These are phyloP conservation scores for Calonectria pauciramosa DNA, from an alignment of 2,329 filamentous ascomycete species.

Conservation along the genomic window DNA sequence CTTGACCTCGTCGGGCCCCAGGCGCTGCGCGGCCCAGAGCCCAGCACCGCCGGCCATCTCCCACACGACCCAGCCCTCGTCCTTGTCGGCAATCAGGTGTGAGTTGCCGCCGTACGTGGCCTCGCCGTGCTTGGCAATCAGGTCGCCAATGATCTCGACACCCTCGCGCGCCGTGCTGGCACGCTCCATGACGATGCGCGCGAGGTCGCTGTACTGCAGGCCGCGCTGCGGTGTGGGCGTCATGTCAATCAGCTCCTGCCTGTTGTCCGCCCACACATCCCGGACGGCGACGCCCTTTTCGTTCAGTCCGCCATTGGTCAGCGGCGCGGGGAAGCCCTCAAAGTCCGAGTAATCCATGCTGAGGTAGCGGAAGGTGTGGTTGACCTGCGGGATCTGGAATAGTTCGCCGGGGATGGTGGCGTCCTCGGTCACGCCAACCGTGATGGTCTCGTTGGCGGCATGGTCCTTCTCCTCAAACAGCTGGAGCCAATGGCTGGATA, in stretches of 20 bases:
- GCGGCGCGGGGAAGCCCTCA: slow-evolving; percentile 38
- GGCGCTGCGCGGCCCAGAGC: slow-evolving; percentile 41
- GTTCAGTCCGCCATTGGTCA: slow-evolving; percentile 41
- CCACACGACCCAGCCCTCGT: slow-evolving; percentile 43
- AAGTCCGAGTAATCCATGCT: slow-evolving; percentile 45
- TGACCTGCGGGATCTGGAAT: slow-evolving; percentile 39
- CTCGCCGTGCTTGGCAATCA: slow-evolving; percentile 38
- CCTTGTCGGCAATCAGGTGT: slow-evolving; percentile 41
- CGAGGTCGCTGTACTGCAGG: slow-evolving; percentile 42
- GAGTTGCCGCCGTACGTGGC: slow-evolving; percentile 42
- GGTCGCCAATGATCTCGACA: slow-evolving; percentile 33
- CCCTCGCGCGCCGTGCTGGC: slow-evolving; percentile 37
- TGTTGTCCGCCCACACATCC: slow-evolving; percentile 42
- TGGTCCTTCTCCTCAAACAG: slow-evolving; percentile 58
- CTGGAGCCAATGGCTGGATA: slow-evolving; percentile 62
- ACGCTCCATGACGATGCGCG: slow-evolving; percentile 42
- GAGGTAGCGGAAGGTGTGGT: slow-evolving; percentile 39
- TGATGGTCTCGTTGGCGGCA: slow-evolving; percentile 55
- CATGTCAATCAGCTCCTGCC: slow-evolving; percentile 41
- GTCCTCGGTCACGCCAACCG: slow-evolving; percentile 40
- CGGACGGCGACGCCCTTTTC: slow-evolving; percentile 41
- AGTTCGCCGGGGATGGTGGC: slow-evolving; percentile 39
- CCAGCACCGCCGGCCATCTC: slow-evolving; percentile 42
- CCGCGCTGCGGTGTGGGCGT: slow-evolving; percentile 39
- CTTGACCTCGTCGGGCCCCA: slow-evolving; percentile 39